These are phyloP conservation scores for Aleurites moluccanus DNA, from an alignment of 441 rosid genomes.

Conservation along the genomic window DNA sequence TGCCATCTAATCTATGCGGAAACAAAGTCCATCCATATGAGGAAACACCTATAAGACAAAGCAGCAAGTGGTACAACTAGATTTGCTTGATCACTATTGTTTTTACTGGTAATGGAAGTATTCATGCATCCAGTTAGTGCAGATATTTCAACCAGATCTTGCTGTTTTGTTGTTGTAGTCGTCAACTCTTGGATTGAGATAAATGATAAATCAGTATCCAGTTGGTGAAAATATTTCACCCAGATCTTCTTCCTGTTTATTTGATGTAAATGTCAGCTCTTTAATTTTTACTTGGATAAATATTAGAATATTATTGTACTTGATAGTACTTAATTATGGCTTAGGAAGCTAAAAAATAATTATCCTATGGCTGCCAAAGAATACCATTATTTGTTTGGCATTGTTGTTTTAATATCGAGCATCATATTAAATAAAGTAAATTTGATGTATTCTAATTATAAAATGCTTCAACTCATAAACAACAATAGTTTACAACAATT, in stretches of 20 bases:
- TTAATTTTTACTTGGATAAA: background rate
- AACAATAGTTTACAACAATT: too few species aligned
- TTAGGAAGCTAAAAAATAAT: background rate
- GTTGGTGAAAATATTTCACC: background rate
- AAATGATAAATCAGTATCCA: background rate
- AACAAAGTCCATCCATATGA: constrained; percentile 5
- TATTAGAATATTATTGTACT: background rate
- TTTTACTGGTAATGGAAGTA: constrained; percentile 17
- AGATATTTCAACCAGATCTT: constrained; percentile 16
- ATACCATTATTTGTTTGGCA: background rate
- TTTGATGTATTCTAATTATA: too few species aligned
- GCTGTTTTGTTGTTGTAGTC: constrained; percentile 9
- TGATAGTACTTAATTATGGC: background rate
- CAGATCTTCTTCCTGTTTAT: background rate
- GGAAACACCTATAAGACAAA: constrained; percentile 25
- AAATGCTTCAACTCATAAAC: too few species aligned
- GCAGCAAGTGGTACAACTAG: constrained; percentile 25
- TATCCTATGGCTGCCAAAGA: background rate
- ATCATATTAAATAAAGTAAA: too few species aligned
- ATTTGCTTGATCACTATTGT: constrained; percentile 4
- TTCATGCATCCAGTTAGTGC: constrained; percentile 28
- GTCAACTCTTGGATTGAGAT: constrained; percentile 19
- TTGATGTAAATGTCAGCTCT: constrained; percentile 12
- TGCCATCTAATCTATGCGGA: constrained; percentile 27
- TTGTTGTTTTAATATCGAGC: too few species aligned